Evolutionary conservation across 805 yeast species (phyloP), one percentile per base, ranked within the genome.

Genomic region (Candida verbasci): DNA sequence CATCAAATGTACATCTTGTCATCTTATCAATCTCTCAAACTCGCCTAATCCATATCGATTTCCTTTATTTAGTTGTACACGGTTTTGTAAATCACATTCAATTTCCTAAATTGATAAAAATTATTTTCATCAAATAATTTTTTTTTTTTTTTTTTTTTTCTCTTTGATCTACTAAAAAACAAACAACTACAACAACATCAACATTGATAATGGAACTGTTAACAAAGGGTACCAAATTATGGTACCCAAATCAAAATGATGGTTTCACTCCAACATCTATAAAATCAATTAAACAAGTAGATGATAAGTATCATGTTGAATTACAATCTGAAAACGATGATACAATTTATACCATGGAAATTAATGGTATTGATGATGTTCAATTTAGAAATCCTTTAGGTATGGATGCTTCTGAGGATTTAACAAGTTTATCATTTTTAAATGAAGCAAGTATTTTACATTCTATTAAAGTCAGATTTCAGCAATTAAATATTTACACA

Each of bases 371-470:
- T 45, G 63, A 65, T 46, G 81, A 75, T 44, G 74, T 73, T 33
- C 74, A 80, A 37, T 72, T 89, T 55, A 76, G 96, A 57, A 91
- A 91, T 57, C 97, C 96, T 35, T 93, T 95, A 2, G 80, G 83
- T 42, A 70, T 87, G 45, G 98, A 91, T 60, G 84, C 96, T 3
- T 87, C 94, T 14, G 97, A 91, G 56, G 98, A 93, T 63, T 74
- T 91, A 52, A 93, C 97, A 2, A 82, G 88, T 37, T 72, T 91
- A 38, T 88, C 97, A 0, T 89, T 91, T 55, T 68, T 93, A 50
- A 91, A 91, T 59, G 98, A 91, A 59, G 97, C 98, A 1, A 94
- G 97, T 1, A 96, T 91, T 33, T 72, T 91, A 47, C 94, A 89
- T 53, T 97, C 97, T 14, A 91, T 93, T 56, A 82, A 79, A 52